Evolutionary conservation across 768 basidiomycete genomes (phyloP), one percentile per base, ranked within the genome.

Genomic region (Auriscalpium vulgare): DNA sequence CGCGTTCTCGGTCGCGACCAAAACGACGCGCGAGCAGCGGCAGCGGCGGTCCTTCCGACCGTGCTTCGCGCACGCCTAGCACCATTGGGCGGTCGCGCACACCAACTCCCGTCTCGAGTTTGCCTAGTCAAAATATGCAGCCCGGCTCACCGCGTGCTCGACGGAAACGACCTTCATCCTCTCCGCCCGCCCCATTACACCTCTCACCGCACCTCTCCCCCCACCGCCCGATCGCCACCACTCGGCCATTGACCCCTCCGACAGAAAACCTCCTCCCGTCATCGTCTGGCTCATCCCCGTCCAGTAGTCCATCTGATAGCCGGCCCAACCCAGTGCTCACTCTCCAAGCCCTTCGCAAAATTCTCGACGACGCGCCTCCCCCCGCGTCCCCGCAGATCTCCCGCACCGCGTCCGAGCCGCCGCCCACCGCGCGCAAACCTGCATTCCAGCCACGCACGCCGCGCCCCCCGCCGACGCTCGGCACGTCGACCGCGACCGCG

Each of bases 401-500:
- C 17, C 66, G 63, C 37, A 47, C 57, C 43, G 65, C 66, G 9
- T 62, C 56, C 29, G 29, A 61, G 13, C 73, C 74, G 1, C 67
- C 69, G n/a, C 72, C 76, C 55, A 61, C 76, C 65, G 74, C 57
- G 10, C 65, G 67, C 14, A 55, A 75, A 37, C 71, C 80, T 54
- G 34, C 67, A n/a, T 60, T 64, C 67, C 56, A 77, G 66, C 70
- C 69, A 4, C 77, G 80, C 3, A 83, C 86, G 1, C 73, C 75
- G 10, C 80, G 81, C 10, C 61, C 58, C n/a, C 65, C 68, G 1
- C 73, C 85, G 7, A 70, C 75, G 21, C 74, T 79, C 5, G 76
- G 79, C n/a, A 85, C 85, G 4, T 87, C 85, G 4, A 86, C 74
- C 5, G 84, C 89, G 1, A 91, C 89, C 2, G 89, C 88, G 1